phyloP scores from a whole-genome alignment of 2,329 filamentous ascomycete species.

The Pseudocercospora musae region DNA sequence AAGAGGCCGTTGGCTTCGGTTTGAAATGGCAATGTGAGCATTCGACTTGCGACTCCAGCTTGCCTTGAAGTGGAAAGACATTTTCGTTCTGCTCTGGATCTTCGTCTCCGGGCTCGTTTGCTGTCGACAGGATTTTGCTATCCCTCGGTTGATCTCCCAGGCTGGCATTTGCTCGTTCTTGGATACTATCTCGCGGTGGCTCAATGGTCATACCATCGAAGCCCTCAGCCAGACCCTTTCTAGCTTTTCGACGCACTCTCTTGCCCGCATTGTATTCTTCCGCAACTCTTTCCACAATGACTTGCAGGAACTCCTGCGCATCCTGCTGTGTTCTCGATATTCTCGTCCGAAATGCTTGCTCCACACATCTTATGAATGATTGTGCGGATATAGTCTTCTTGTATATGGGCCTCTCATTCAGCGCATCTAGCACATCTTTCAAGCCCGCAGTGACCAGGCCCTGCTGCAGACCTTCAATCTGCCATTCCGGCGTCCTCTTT shows the following conservation, averaged over 20 bases:
- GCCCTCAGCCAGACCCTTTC: slow-evolving; percentile 12
- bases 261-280: slow-evolving; percentile 90
- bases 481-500: slow-evolving; percentile 42
- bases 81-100: slow-evolving; percentile 52
- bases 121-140: slow-evolving; percentile 15
- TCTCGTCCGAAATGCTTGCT: slow-evolving; percentile 80
- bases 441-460: slow-evolving; percentile 81
- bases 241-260: slow-evolving; percentile 63
- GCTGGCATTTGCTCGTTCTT: background rate
- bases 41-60: slow-evolving; percentile 90
- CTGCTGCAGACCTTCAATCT: slow-evolving; percentile 63
- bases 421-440: slow-evolving; percentile 85
- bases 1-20: slow-evolving; percentile 76
- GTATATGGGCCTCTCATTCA: slow-evolving; percentile 91
- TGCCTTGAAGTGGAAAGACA: slow-evolving; percentile 88
- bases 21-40: slow-evolving; percentile 87
- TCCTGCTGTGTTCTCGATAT: slow-evolving; percentile 96
- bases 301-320: slow-evolving; percentile 93
- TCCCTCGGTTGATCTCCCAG: slow-evolving; percentile 12
- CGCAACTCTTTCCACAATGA: slow-evolving; percentile 84
- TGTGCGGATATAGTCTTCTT: slow-evolving; percentile 88
- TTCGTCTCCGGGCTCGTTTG: slow-evolving; percentile 28
- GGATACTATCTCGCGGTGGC: background rate
- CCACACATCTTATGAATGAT: slow-evolving; percentile 78
- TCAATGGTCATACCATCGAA: slow-evolving; percentile 1